These are phyloP conservation scores for Borovskyia barvae DNA, from an alignment of 208 protist species.

Conservation along the genomic window DNA sequence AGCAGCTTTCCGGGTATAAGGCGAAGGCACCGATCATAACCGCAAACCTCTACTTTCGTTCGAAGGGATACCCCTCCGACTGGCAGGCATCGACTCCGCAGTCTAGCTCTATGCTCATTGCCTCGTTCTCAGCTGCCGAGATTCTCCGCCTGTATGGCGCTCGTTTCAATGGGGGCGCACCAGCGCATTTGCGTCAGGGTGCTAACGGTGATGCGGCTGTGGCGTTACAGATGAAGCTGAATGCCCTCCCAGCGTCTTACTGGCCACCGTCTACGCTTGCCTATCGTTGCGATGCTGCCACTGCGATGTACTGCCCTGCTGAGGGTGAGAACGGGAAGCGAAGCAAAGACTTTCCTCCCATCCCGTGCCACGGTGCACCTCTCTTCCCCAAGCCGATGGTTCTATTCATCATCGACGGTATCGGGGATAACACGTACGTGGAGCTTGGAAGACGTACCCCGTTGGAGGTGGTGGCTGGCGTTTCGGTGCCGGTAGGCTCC, in stretches of 20 bases:
- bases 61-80: slow-evolving; percentile 38
- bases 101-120: slow-evolving; percentile 29
- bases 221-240: slow-evolving; percentile 22
- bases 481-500: slow-evolving; percentile 19
- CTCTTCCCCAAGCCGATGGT: slow-evolving; percentile 49
- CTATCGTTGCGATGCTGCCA: slow-evolving; percentile 9
- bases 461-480: slow-evolving; percentile 66
- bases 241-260: slow-evolving; percentile 23
- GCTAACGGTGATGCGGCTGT: not conserved
- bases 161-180: slow-evolving; percentile 39
- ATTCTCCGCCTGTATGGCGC: slow-evolving; percentile 36
- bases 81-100: slow-evolving; percentile 27
- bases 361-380: slow-evolving; percentile 33
- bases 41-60: slow-evolving; percentile 51
- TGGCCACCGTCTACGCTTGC: slow-evolving; percentile 30
- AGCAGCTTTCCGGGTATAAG: not conserved
- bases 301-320: not conserved
- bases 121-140: slow-evolving; percentile 34
- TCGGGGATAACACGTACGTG: slow-evolving; percentile 61
- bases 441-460: slow-evolving; percentile 59
- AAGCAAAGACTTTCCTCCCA: too few species aligned
- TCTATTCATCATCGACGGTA: slow-evolving; percentile 76
- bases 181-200: slow-evolving; percentile 29
- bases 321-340: too few species aligned
- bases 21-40: slow-evolving; percentile 2